phyloP scores from a whole-genome alignment of 768 basidiomycete genomes.

The Lepiota venenata region DNA sequence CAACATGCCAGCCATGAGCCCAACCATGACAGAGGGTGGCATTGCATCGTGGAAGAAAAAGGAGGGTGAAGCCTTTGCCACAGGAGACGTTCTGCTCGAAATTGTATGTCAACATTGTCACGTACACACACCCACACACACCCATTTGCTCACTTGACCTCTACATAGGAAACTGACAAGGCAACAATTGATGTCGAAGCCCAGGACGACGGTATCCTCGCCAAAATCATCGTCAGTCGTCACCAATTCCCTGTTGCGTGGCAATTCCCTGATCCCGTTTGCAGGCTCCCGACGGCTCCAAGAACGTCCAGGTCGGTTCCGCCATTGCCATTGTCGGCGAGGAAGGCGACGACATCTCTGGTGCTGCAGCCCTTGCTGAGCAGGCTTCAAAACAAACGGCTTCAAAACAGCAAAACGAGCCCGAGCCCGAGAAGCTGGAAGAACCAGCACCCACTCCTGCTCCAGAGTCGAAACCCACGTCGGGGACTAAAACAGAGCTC shows the following conservation, averaged over 20 bases:
- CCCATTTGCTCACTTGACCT: slow-evolving; percentile 14
- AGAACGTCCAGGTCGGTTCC: slow-evolving; percentile 83
- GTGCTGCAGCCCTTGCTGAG: slow-evolving; percentile 68
- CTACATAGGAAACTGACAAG: slow-evolving; percentile 94
- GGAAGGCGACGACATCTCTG: slow-evolving; percentile 92
- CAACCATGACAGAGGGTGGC: slow-evolving; percentile 99
- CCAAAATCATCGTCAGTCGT: slow-evolving; percentile 87
- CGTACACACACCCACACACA: too few species aligned
- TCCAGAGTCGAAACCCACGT: slow-evolving; percentile 25
- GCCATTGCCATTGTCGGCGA: slow-evolving; percentile 91
- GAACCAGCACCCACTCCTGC: slow-evolving; percentile 27
- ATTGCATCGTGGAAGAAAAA: slow-evolving; percentile 97
- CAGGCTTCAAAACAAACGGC: slow-evolving; percentile 48
- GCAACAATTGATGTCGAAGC: slow-evolving; percentile 99
- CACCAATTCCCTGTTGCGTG: background rate
- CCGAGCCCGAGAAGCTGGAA: slow-evolving; percentile 39
- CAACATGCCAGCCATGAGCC: slow-evolving; percentile 98
- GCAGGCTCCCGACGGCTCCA: slow-evolving; percentile 81
- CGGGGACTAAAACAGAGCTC: slow-evolving; percentile 52
- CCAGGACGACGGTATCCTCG: slow-evolving; percentile 94
- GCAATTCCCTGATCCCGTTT: slow-evolving; percentile 4
- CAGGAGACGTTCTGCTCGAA: slow-evolving; percentile 94
- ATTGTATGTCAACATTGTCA: slow-evolving; percentile 57
- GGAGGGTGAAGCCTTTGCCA: slow-evolving; percentile 86
- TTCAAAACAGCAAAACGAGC: slow-evolving; percentile 25